These are phyloP conservation scores for Coemansia sp. DNA, from an alignment of 192 early-diverging fungal genomes.

Conservation along the genomic window DNA sequence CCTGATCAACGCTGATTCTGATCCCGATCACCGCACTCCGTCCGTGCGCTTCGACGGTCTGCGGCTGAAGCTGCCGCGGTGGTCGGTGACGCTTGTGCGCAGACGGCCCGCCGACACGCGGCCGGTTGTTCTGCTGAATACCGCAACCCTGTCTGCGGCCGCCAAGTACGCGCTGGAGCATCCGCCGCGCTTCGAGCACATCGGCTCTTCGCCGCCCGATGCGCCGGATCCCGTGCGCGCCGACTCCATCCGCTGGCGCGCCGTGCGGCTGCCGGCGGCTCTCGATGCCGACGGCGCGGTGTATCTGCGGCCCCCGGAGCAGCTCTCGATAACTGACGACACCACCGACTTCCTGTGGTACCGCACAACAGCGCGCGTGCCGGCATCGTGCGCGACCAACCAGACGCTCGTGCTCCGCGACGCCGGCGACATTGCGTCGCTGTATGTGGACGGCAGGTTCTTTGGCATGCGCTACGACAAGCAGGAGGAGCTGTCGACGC, in stretches of 20 bases:
- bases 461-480: conserved; percentile 24
- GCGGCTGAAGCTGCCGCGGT: conserved; percentile 17
- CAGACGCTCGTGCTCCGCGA: conserved; percentile 26
- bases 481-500: conserved; percentile 29
- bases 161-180: conserved; percentile 17
- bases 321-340: conserved; percentile 43
- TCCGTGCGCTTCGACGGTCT: conserved; percentile 22
- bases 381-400: conserved; percentile 1
- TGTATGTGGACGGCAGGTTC: conserved; percentile 25
- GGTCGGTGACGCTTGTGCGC: conserved; percentile 43
- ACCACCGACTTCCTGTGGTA: conserved; percentile 52
- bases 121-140: conserved; percentile 28
- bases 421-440: conserved; percentile 40
- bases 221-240: background rate
- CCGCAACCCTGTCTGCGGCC: conserved; percentile 13
- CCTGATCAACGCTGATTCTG: conserved; percentile 25
- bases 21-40: background rate
- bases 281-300: background rate
- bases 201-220: background rate
- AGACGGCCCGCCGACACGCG: background rate
- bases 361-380: conserved; percentile 27
- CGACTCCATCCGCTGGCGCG: conserved; percentile 18
- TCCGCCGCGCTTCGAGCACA: conserved; percentile 18
- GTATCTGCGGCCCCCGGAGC: conserved; percentile 29
- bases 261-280: conserved; percentile 7